Evolutionary conservation across 2,329 filamentous ascomycete genomes (phyloP).

Genomic region (Ophiostoma sp.): DNA sequence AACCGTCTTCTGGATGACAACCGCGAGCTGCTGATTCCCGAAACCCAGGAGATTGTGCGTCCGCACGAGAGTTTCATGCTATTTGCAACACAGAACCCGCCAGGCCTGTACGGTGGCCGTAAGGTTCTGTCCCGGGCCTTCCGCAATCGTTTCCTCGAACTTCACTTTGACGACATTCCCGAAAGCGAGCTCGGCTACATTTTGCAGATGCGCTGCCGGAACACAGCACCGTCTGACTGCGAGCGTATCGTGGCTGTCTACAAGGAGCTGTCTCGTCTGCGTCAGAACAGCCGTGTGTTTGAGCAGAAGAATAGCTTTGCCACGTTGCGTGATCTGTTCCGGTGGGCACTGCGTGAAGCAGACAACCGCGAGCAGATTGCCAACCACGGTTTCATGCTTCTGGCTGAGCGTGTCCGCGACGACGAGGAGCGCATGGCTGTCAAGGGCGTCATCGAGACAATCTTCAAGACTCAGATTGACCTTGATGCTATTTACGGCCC

Average conservation of each 20-base stretch:
- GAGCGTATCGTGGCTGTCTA: slow-evolving; percentile 89
- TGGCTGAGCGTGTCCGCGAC: slow-evolving; percentile 92
- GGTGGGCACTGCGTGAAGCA: slow-evolving; percentile 83
- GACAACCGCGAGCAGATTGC: slow-evolving; percentile 86
- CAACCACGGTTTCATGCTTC: slow-evolving; percentile 88
- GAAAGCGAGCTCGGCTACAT: slow-evolving; percentile 91
- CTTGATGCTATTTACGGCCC: slow-evolving; percentile 65
- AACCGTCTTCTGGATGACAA: slow-evolving; percentile 97
- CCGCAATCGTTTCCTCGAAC: slow-evolving; percentile 89
- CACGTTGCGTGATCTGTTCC: slow-evolving; percentile 88
- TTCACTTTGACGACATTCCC: slow-evolving; percentile 97
- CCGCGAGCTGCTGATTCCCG: slow-evolving; percentile 86
- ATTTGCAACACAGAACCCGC: slow-evolving; percentile 95
- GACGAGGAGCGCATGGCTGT: slow-evolving; percentile 78
- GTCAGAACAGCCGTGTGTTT: slow-evolving; percentile 86
- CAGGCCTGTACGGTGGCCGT: slow-evolving; percentile 88
- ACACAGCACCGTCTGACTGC: slow-evolving; percentile 84
- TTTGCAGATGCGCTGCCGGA: slow-evolving; percentile 77
- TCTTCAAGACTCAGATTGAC: slow-evolving; percentile 82
- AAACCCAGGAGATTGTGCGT: slow-evolving; percentile 88
- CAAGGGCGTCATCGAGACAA: slow-evolving; percentile 78
- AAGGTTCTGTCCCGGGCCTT: slow-evolving; percentile 93
- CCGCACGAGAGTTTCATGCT: slow-evolving; percentile 96
- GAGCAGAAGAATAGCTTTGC: slow-evolving; percentile 98
- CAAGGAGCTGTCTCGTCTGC: slow-evolving; percentile 79